Evolutionary conservation across 106 monocot species (phyloP), one percentile per base, ranked within the genome.

Genomic region (Acorus calamus): DNA sequence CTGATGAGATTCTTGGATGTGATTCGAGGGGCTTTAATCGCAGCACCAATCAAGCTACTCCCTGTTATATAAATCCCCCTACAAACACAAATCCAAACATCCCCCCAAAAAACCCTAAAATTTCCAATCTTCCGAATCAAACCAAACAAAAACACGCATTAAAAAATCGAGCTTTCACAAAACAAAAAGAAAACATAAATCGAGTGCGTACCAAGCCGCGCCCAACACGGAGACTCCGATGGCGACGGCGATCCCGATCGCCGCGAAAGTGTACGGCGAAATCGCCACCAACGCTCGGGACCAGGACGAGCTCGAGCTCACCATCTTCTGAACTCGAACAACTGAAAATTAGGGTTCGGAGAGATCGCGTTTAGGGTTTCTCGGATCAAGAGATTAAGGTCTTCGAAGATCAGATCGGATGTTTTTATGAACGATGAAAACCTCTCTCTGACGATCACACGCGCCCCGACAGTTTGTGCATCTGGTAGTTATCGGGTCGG

Each of bases 1-100:
- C 89, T 89, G 55, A 89, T 89, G 11, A 89, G 82, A 76, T 89
- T 89, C 65, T 89, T 89, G 7, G 89, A 89, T 41, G 89, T 89
- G 47, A 89, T 85, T 57, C 89, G 76, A 2, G 89, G 89, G 49
- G 89, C 89, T 71, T 89, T 89, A 50, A 89, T 83, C 7, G 89
- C 85, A 4, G 89, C 89, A 47, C 89, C 89, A 11, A 89, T 89
- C 78, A 89, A 85, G 48, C 89, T 89, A 64, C 85, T 89, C 50
- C 89, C 89, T 0, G 89, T 89, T 14, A 89, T 89, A 49, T 77
- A 85, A 51, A 89, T 89, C 56, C 89, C 89, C 89, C 89, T 89
- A 51, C 13, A 68, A 60, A 11, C 46, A 44, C 8, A n/a, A n/a
- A n/a, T n/a, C n/a, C n/a, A n/a, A n/a, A n/a, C n/a, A 5, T 28